Evolutionary conservation across 352 stramenopile genomes (phyloP).

Genomic region (Globisporangium canariense): DNA sequence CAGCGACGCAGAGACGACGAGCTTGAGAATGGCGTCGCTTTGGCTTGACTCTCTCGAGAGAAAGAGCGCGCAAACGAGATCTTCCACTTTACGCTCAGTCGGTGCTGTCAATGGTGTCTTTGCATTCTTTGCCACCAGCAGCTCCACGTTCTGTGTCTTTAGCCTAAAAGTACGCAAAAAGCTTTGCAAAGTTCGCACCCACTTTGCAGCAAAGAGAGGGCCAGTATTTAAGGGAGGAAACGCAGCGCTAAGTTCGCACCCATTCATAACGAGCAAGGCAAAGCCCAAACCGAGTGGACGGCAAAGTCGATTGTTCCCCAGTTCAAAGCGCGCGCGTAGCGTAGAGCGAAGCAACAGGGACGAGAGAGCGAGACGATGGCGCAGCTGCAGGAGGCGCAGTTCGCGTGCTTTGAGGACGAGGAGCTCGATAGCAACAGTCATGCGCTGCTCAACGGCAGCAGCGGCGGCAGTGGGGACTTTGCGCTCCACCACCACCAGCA

Average conservation of each 20-base stretch:
- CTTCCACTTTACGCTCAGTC: background rate
- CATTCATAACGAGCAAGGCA: background rate
- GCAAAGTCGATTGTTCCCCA: conserved; percentile 11
- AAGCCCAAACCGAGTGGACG: conserved; percentile 16
- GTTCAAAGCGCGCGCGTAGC: background rate
- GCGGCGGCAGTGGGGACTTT: conserved; percentile 16
- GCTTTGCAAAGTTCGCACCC: background rate
- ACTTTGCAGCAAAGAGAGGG: background rate
- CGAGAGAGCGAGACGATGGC: conserved; percentile 21
- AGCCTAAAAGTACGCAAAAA: conserved; percentile 3
- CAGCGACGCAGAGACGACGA: background rate
- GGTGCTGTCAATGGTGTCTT: background rate
- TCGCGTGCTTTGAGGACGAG: conserved; percentile 71
- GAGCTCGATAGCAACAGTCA: conserved; percentile 20
- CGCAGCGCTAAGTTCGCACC: background rate
- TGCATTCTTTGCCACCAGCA: background rate
- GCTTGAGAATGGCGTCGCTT: background rate
- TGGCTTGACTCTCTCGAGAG: background rate
- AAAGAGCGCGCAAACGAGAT: conserved; percentile 1
- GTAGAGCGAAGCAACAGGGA: background rate
- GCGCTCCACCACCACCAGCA: conserved; percentile 13
- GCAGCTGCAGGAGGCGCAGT: conserved; percentile 63
- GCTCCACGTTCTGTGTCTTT: background rate
- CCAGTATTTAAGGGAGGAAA: background rate
- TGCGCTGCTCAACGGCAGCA: conserved; percentile 12